These are phyloP conservation scores for Colletotrichum filicis DNA, from an alignment of 2,329 filamentous ascomycete species.

Conservation along the genomic window DNA sequence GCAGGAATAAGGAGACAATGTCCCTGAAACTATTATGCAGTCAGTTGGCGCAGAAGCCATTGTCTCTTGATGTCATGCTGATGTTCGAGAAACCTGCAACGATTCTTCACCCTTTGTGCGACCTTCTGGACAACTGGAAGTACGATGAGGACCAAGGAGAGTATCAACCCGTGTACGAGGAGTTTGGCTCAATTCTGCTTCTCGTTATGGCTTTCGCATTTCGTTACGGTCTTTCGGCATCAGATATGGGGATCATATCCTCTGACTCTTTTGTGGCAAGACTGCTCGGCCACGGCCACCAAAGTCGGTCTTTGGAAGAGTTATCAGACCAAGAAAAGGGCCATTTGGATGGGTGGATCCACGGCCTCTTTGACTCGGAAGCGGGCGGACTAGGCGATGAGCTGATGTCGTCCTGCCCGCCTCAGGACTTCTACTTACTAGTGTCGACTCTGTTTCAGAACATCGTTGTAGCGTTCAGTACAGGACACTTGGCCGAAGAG, in stretches of 20 bases:
- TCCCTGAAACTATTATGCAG: slow-evolving; percentile 80
- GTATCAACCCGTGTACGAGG: slow-evolving; percentile 87
- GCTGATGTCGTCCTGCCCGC: slow-evolving; percentile 82
- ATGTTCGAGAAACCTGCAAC: slow-evolving; percentile 77
- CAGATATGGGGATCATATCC: slow-evolving; percentile 71
- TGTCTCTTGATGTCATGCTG: slow-evolving; percentile 78
- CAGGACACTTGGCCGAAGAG: slow-evolving; percentile 73
- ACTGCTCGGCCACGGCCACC: slow-evolving; percentile 69
- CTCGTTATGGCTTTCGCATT: slow-evolving; percentile 80
- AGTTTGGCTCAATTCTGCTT: slow-evolving; percentile 82
- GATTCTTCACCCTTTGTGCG: slow-evolving; percentile 80
- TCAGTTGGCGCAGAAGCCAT: slow-evolving; percentile 77
- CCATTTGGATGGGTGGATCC: slow-evolving; percentile 80
- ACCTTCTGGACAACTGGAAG: slow-evolving; percentile 80
- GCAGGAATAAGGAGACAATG: slow-evolving; percentile 80
- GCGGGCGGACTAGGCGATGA: slow-evolving; percentile 81
- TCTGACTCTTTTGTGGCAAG: slow-evolving; percentile 76
- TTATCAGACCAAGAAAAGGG: slow-evolving; percentile 72
- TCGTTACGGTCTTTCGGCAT: slow-evolving; percentile 74
- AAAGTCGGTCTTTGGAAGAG: slow-evolving; percentile 67
- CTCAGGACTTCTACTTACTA: slow-evolving; percentile 84
- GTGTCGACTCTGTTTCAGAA: slow-evolving; percentile 82
- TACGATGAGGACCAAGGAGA: slow-evolving; percentile 88
- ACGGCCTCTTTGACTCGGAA: slow-evolving; percentile 80
- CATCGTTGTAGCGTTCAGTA: slow-evolving; percentile 76